Base-by-base conservation (phyloP, 2,329 filamentous ascomycete genomes). In the Niveomyces coronatus region DNA sequence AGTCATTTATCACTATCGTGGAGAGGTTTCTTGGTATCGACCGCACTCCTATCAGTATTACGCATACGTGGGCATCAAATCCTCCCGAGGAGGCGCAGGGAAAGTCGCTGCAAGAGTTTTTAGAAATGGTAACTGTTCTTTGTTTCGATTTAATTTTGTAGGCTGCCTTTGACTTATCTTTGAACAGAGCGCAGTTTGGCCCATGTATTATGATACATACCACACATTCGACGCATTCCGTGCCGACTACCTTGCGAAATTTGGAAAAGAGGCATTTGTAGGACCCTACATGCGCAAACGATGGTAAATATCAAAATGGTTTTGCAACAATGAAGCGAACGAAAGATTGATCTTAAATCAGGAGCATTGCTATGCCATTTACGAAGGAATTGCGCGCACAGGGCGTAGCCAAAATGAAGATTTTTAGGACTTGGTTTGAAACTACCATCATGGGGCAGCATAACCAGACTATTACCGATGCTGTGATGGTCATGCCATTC, bases 181-280 rank as follows among this genome's bases (percentile, higher is more conserved):
- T 34, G 19, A 34, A 24, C 31, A 34, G 31, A 34, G 31, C 19
- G 31, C 31, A 34, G 31, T 34, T 34, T 34, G 31, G 31, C 31
- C 31, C 31, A 34, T 34, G 31, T 34, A 34, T 34, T 34, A 34
- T 24, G 31, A 34, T 34, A 34, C 31, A 24, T 34, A 34, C 31
- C 31, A 34, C 19, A 34, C 31, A 18, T 34, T 34, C 19, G 31
- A 34, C 31, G 31, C 31, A 34, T 34, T 34, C 19, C 31, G 31
- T 23, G 31, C 31, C 20, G 31, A 34, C 31, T 34, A 34, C 31
- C 31, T 34, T 34, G 31, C 31, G 31, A 34, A 34, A 23, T 24
- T 23, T 20, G 31, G 31, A 33, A 33, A 33, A 18, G 31, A 33
- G 31, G 31, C 31, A 33, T 33, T 20, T 33, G 31, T 33, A 18